Evolutionary conservation across 2,329 filamentous ascomycete species (phyloP), one percentile per base, ranked within the genome.

Genomic region (Blastomyces emzantsi): DNA sequence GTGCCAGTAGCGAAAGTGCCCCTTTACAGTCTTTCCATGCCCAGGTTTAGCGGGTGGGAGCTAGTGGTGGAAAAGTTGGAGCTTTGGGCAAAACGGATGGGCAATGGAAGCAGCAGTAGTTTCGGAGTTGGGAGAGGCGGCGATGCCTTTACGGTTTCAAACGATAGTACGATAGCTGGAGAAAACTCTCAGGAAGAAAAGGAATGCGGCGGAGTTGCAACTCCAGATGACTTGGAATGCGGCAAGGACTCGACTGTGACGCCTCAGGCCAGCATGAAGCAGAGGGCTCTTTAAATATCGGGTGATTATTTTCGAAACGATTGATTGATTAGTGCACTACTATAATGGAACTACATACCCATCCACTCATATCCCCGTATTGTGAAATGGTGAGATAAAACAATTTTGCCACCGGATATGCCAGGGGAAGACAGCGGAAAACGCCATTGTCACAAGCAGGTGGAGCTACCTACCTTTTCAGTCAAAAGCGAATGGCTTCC

Each of bases 61-160:
- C 25, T 49, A 22, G 25, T 60, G 25, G 57, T 17, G 57, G 41
- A 49, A 43, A 36, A 47, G 43, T 47, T 60, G 41, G 57, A 60
- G 41, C 3, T 60, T n/a, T 60, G 39, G 57, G n/a, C 41, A 41
- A 60, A 47, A 47, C 57, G 57, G 5, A n/a, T 36, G 9, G 41
- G 57, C 19, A 36, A 49, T 30, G 57, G 57, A 9, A 28, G 41
- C 25, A 59, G 22, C 19, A 45, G 39, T 30, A 25, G 11, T 11
- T 28, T 36, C 30, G 22, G 17, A 28, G 57, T 9, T 33, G 39
- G 13, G 13, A 33, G 8, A 25, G 7, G 17, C 9, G 22, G 17
- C 15, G 25, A 22, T 47, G 43, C 17, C 15, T 25, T 33, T 45
- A 22, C 41, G 25, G 8, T 17, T 30, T 60, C 57, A 22, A 49